Evolutionary conservation across 2,329 filamentous ascomycete genomes (phyloP), one percentile per base, ranked within the genome.

Genomic region (Penicillium italicum): DNA sequence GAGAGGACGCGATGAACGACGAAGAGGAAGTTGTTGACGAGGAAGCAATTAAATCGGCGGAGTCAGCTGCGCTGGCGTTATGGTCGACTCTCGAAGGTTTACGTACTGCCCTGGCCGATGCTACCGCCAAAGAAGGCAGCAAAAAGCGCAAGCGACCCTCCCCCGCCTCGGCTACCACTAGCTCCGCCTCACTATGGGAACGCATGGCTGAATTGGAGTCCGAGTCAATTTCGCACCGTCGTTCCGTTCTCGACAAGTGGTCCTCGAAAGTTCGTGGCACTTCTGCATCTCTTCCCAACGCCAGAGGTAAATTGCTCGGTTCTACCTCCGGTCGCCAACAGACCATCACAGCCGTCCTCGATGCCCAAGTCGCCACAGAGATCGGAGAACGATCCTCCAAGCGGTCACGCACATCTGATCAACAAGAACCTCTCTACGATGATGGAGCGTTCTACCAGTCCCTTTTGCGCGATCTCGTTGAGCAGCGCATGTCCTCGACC

Each of bases 401-500:
- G 49, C 71, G 71, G 42, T 61, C 66, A 6, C 71, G 72, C 16
- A 44, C 58, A n/a, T 41, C 56, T 37, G 59, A 60, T 6, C 37
- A 54, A 16, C 26, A 40, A 12, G 63, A 85, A 86, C 66, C 71
- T 73, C 85, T 96, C 63, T 99, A 94, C 77, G 93, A 97, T 70
- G 94, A 99, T 66, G 90, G 90, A 11, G 87, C 95, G 70, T 97
- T 97, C 73, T 99, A 99, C 76, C 91, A 96, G 71, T 79, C 94
- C 14, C 82, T 99, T 2, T 84, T 99, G 28, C 95, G 96, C 72
- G 91, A 96, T 68, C 85, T 99, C 1, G 88, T 99, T 10, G 91
- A 96, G 69, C 90, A 95, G 71, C 88, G 93, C 57, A 89, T 89
- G 64, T 81, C 85, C 0, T 88, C 91, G 48, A 70, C 76, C 18